Base-by-base conservation (phyloP, 164 flowering plant genomes). In the Chloranthus sessilifolius region DNA sequence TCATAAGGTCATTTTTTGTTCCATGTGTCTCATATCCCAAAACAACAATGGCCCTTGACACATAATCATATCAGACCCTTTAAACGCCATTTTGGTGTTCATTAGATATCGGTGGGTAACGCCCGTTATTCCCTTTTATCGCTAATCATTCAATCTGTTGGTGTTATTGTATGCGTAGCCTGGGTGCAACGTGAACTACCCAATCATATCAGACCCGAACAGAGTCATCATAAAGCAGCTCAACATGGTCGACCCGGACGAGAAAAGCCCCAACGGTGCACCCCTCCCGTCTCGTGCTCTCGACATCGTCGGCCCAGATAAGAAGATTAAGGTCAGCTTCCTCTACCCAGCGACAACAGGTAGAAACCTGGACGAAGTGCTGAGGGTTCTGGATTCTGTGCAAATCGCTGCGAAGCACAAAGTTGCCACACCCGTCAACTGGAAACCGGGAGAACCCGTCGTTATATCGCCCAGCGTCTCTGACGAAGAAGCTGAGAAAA, bases 161-260 rank as follows among this genome's bases (percentile, higher is more conserved):
- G n/a, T n/a, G n/a, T n/a, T n/a, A n/a, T n/a, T 47, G 9, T 15
- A 11, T 46, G 17, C 26, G 17, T 69, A 82, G 85, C 50, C 62
- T 0, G 95, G 89, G 12, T 29, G 75, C 71, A 80, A 80, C 64
- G 91, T 90, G 61, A 58, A 29, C 0, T 90, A 73, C 64, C 96
- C 92, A 26, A 87, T 91, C 38, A 56, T 74, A 1, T 85, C 90
- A 1, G 92, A 91, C 33, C 84, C 88, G 0, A 67, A 66, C 4
- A 42, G 83, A 34, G 79, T 79, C 59, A 53, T 83, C 54, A 78
- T 87, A 29, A 67, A 67, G 59, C 69, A 77, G 23, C 83, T 91
- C 24, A 91, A 91, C 74, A 87, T 87, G 98, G 88, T 87, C 45
- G 96, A 91, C 23, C 96, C 98, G 3, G 92, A 82, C 40, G 89